A percentile compares a stretch with the other conserved stretches of the same genome.
Conservation (phyloP, 345 rosid species). For the Trapa incisa region DNA sequence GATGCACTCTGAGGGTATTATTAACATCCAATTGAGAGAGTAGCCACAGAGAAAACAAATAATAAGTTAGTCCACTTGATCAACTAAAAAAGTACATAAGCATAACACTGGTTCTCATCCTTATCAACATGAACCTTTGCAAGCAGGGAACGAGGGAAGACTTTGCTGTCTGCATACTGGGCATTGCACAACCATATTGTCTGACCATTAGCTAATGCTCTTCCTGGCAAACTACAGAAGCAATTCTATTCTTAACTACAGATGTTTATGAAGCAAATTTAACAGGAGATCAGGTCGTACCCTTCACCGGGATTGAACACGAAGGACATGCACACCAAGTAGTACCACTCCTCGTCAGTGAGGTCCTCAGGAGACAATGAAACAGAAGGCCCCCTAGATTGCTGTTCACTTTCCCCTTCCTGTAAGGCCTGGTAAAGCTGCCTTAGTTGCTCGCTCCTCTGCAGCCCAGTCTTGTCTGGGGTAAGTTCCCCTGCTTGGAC, state of each 20-base stretch:
- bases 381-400: constrained; percentile 35
- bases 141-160: constrained; percentile 76
- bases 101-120: background rate
- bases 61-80: background rate
- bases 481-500: constrained; percentile 34
- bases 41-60: background rate
- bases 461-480: constrained; percentile 52
- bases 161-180: constrained; percentile 62
- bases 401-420: constrained; percentile 40
- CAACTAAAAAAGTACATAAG: background rate
- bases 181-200: constrained; percentile 84
- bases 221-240: constrained; percentile 62
- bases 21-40: constrained; percentile 7
- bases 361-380: constrained; percentile 85
- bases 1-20: constrained; percentile 63
- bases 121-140: constrained; percentile 52
- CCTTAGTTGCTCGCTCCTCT: constrained; percentile 70
- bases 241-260: background rate
- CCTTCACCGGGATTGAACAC: constrained; percentile 68
- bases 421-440: constrained; percentile 52
- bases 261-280: background rate
- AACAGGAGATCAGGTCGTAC: constrained; percentile 17
- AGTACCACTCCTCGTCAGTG: constrained; percentile 92
- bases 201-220: constrained; percentile 45
- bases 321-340: constrained; percentile 96